Base-by-base conservation (phyloP, 2,329 filamentous ascomycete genomes). In the Stagonosporopsis tanaceti region DNA sequence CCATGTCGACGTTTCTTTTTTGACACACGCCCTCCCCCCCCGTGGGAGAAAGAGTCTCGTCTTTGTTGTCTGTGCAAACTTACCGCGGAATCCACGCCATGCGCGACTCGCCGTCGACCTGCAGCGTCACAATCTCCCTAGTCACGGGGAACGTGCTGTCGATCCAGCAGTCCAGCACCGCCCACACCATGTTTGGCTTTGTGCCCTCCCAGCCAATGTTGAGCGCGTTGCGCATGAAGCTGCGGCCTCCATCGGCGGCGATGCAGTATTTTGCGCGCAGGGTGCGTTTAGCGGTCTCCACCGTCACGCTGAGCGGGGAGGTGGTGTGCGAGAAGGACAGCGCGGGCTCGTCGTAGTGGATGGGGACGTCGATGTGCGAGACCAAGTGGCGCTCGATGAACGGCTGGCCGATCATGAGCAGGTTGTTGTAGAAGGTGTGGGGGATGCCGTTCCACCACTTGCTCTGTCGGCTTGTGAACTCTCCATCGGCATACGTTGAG, bases 111-210 rank as follows among this genome's bases (percentile, higher is more conserved):
- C 76, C 78, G 32, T 80, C 69, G 7, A 80, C 67, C 64, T 82
- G 76, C 42, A 82, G 81, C 0, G 80, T 82, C 38, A 83, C 78
- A 37, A 82, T 83, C 51, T 83, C 81, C 0, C 77, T 69, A 34
- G 78, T 81, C 0, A 73, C 59, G 0, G 80, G 80, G 40, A 82
- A 82, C 17, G 81, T 78, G 0, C 80, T 82, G n/a, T 82, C 79
- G 15, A 82, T 76, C 39, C 81, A 82, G 1, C 77, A 79, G 51
- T 82, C 80, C 2, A 83, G 68, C 3, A 82, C 81, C 0, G 80
- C 77, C 81, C 81, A 82, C 1, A 78, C 68, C 81, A 83, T 82
- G 56, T 81, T 80, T 0, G 81, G 81, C 57, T 82, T 82, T 0
- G 78, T 79, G 1, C 81, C 81, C 0, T 76, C 73, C 53, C 82